These are phyloP conservation scores for Ceratopteris richardii DNA, from an alignment of 75 land plant species.

Conservation along the genomic window DNA sequence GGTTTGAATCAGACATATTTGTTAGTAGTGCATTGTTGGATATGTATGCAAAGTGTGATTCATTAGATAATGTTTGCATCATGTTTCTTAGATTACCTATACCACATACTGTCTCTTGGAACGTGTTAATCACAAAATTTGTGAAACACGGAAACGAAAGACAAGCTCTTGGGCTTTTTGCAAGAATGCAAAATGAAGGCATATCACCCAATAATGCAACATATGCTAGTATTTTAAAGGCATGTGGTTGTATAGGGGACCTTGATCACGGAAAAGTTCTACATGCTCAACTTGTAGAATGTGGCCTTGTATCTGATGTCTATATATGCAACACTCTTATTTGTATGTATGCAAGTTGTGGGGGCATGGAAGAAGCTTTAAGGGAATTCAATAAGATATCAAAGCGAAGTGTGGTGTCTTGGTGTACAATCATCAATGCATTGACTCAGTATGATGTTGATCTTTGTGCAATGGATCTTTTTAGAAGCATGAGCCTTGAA, in stretches of 20 bases:
- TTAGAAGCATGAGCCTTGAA: constrained; percentile 20
- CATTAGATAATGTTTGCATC: neutral
- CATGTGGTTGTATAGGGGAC: constrained; percentile 11
- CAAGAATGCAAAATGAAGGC: neutral
- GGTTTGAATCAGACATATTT: constrained; percentile 3
- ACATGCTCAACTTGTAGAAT: constrained; percentile 24
- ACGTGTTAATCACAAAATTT: neutral
- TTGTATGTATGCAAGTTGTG: constrained; percentile 23
- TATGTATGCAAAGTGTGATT: constrained; percentile 11
- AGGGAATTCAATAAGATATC: constrained; percentile 8
- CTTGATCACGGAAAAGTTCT: constrained; percentile 14
- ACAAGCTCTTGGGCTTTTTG: neutral
- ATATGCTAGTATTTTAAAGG: constrained; percentile 20
- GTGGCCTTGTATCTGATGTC: constrained; percentile 14
- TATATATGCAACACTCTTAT: constrained; percentile 14
- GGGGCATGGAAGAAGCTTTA: constrained; percentile 16
- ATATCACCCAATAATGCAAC: neutral
- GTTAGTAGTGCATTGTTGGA: constrained; percentile 4
- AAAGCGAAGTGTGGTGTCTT: constrained; percentile 23
- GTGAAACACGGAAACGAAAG: neutral
- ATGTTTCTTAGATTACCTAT: constrained; percentile 1
- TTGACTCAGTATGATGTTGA: constrained; percentile 10
- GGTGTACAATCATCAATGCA: constrained; percentile 39
- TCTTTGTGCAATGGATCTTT: constrained; percentile 16
- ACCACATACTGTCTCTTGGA: constrained; percentile 3